Conservation (phyloP, 2,329 filamentous ascomycete genomes). For the Phialocephala sp. region DNA sequence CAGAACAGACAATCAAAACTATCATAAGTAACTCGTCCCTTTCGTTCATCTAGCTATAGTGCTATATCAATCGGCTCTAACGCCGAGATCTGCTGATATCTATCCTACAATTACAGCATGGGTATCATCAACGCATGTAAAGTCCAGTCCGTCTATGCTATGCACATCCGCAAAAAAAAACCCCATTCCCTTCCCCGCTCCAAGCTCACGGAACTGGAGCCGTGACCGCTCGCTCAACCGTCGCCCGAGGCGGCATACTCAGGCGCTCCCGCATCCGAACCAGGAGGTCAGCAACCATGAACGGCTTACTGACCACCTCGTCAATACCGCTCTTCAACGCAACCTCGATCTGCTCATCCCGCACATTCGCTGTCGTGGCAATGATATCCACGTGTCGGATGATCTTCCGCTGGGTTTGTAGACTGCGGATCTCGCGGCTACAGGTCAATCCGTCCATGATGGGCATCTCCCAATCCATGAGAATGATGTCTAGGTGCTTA, state of each 20-base stretch:
- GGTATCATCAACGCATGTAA: too few species aligned
- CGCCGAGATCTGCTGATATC: too few species aligned
- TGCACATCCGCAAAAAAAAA: background rate
- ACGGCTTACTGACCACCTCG: constrained; percentile 37
- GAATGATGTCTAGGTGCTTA: constrained; percentile 61
- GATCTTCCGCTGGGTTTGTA: constrained; percentile 59
- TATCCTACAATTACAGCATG: too few species aligned
- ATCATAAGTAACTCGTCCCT: too few species aligned
- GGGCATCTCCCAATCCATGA: constrained; percentile 83
- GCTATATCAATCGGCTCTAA: too few species aligned
- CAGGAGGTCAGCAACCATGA: constrained; percentile 31
- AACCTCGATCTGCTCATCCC: constrained; percentile 38
- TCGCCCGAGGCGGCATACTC: constrained; percentile 4
- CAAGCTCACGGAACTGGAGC: background rate
- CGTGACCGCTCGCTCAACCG: background rate
- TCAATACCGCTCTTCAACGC: constrained; percentile 37
- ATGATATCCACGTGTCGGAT: constrained; percentile 48
- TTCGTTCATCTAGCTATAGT: too few species aligned
- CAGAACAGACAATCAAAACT: too few species aligned
- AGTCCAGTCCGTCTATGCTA: too few species aligned
- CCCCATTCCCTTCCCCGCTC: background rate
- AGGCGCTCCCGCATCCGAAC: constrained; percentile 34
- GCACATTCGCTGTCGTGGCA: constrained; percentile 43
- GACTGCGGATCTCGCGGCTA: constrained; percentile 65
- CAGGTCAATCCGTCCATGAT: constrained; percentile 74